A percentile compares a stretch with the other conserved stretches of the same genome.
These are phyloP conservation scores for Teunomyces stri DNA, from an alignment of 805 yeast genomes.

Conservation along the genomic window DNA sequence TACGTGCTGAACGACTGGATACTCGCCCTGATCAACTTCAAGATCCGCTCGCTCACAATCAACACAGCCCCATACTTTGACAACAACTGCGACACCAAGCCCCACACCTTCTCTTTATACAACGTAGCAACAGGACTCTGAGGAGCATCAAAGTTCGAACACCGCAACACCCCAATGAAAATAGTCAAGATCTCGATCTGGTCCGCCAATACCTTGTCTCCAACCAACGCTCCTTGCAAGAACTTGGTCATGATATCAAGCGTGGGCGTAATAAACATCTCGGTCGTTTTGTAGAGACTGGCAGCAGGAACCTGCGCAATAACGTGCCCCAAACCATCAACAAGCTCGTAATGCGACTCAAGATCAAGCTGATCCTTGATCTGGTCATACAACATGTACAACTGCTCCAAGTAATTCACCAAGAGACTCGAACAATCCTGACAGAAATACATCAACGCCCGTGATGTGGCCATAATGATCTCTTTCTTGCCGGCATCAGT, in stretches of 20 bases:
- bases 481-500: slow-evolving; percentile 27
- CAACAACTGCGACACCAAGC: slow-evolving; percentile 49
- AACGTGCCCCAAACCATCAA: slow-evolving; percentile 88
- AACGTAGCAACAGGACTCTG: slow-evolving; percentile 52
- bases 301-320: slow-evolving; percentile 58
- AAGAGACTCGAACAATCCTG: slow-evolving; percentile 78
- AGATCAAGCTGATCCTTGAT: slow-evolving; percentile 54
- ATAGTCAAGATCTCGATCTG: slow-evolving; percentile 67
- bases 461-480: slow-evolving; percentile 82
- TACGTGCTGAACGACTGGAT: slow-evolving; percentile 61
- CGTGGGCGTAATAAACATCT: slow-evolving; percentile 67
- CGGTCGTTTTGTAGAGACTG: slow-evolving; percentile 50
- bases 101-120: slow-evolving; percentile 57
- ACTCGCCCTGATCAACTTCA: slow-evolving; percentile 64
- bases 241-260: slow-evolving; percentile 37
- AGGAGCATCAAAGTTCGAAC: slow-evolving; percentile 36
- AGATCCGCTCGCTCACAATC: slow-evolving; percentile 69
- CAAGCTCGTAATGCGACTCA: slow-evolving; percentile 70
- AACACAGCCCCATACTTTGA: slow-evolving; percentile 55
- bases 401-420: slow-evolving; percentile 67
- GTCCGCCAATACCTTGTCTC: slow-evolving; percentile 48
- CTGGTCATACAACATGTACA: slow-evolving; percentile 67
- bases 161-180: slow-evolving; percentile 55
- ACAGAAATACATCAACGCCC: slow-evolving; percentile 91
- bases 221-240: neutral